phyloP scores from a whole-genome alignment of 176 grass and related monocot species.

The Carex myosuroides region DNA sequence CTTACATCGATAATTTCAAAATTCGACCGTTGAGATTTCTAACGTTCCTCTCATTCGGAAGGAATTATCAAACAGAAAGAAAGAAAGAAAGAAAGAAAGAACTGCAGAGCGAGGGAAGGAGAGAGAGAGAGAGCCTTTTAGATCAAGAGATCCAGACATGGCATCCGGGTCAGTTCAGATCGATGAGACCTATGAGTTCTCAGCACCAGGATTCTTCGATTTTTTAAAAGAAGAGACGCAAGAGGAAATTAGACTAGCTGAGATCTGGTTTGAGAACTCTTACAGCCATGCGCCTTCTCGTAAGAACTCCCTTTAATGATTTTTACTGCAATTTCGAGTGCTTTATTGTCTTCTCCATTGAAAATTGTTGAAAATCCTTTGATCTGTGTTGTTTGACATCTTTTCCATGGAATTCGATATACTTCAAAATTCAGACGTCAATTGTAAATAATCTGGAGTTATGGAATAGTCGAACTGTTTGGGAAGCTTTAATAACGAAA shows the following conservation, averaged over 20 bases:
- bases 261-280: slow-evolving; percentile 71
- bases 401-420: background rate
- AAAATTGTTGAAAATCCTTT: background rate
- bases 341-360: background rate
- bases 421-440: background rate
- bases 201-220: slow-evolving; percentile 79
- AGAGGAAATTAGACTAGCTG: slow-evolving; percentile 42
- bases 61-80: background rate
- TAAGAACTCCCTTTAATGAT: slow-evolving; percentile 17
- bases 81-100: background rate
- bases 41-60: background rate
- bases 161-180: slow-evolving; percentile 26
- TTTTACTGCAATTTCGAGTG: background rate
- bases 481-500: no score
- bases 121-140: background rate
- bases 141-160: background rate
- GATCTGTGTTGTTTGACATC: background rate
- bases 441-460: background rate
- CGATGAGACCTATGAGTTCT: slow-evolving; percentile 79
- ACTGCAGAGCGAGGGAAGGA: background rate
- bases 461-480: background rate
- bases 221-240: slow-evolving; percentile 62
- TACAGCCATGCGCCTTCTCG: slow-evolving; percentile 76
- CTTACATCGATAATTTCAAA: slow-evolving; percentile 31
- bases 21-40: slow-evolving; percentile 60